phyloP scores from a whole-genome alignment of 1,139 yeast species.

The Taiozyma onychis region DNA sequence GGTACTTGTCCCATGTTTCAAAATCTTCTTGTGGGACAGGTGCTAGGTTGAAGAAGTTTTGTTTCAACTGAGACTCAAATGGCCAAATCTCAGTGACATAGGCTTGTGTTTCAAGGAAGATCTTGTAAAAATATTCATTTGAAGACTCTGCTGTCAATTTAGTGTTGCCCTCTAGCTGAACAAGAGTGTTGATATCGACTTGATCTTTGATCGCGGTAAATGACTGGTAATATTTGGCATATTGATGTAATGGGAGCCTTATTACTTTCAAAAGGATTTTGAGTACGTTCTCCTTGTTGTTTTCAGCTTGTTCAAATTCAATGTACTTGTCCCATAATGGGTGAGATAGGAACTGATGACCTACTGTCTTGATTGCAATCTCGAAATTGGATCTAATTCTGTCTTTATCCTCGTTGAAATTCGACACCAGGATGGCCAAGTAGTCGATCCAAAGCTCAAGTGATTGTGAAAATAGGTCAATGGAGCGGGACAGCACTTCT shows the following conservation, averaged over 20 bases:
- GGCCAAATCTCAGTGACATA: conserved; percentile 55
- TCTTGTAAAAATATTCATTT: conserved; percentile 36
- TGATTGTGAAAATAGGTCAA: conserved; percentile 47
- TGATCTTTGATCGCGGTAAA: conserved; percentile 36
- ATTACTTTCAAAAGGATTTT: conserved; percentile 39
- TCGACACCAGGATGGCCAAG: conserved; percentile 42
- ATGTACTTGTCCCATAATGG: conserved; percentile 61
- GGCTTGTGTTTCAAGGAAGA: conserved; percentile 42
- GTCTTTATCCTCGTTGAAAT: conserved; percentile 24
- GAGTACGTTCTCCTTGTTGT: conserved; percentile 26
- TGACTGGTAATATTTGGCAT: conserved; percentile 55
- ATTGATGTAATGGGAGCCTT: conserved; percentile 60
- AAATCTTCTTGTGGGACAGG: conserved; percentile 34
- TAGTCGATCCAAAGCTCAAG: conserved; percentile 67
- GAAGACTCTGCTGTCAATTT: conserved; percentile 24
- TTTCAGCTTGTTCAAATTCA: conserved; percentile 37
- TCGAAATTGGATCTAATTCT: conserved; percentile 35
- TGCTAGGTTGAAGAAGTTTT: conserved; percentile 38
- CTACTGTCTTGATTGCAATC: conserved; percentile 38
- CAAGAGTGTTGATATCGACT: conserved; percentile 29
- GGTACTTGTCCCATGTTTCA: conserved; percentile 46
- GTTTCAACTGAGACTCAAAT: conserved; percentile 47
- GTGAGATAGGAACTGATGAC: conserved; percentile 55
- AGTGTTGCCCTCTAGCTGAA: conserved; percentile 24
- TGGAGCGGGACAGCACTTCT: conserved; percentile 39